These are phyloP conservation scores for Zelonia costaricensis DNA, from an alignment of 208 protist species.

Conservation along the genomic window DNA sequence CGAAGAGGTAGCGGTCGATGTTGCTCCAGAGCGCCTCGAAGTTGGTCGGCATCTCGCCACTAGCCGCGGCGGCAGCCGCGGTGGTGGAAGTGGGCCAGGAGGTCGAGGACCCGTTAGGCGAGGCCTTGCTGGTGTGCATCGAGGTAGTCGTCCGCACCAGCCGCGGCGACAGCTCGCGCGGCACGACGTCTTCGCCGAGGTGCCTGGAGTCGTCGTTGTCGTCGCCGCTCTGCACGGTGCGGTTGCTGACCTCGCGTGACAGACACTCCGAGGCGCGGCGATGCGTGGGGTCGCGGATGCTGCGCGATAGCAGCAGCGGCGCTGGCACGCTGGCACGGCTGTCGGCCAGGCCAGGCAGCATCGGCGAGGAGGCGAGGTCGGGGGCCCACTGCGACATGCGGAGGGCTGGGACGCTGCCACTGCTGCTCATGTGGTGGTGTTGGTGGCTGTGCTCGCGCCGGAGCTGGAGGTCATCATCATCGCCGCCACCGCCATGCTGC, in stretches of 20 bases:
- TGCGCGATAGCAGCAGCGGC: slow-evolving; percentile 29
- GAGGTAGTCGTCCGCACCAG: not conserved
- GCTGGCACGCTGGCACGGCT: not conserved
- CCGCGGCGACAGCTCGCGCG: not conserved
- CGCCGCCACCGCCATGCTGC: too few species aligned
- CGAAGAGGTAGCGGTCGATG: slow-evolving; percentile 51
- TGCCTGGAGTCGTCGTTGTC: slow-evolving; percentile 10
- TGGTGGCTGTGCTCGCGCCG: too few species aligned
- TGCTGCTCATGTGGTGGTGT: too few species aligned
- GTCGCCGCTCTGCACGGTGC: slow-evolving; percentile 9
- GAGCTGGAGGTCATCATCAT: too few species aligned
- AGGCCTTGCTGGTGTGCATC: not conserved
- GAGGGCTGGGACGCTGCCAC: too few species aligned
- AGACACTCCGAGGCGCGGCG: slow-evolving; percentile 3
- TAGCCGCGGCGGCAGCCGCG: not conserved
- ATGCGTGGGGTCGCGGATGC: slow-evolving; percentile 20
- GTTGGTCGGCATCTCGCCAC: not conserved
- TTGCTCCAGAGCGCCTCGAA: slow-evolving; percentile 40
- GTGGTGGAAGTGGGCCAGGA: not conserved
- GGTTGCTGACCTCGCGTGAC: slow-evolving; percentile 4
- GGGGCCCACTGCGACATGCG: slow-evolving; percentile 3
- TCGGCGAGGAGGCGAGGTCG: not conserved
- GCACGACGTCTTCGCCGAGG: not conserved
- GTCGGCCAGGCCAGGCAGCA: not conserved
- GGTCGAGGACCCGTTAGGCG: not conserved